Evolutionary conservation across 768 basidiomycete genomes (phyloP), one percentile per base, ranked within the genome.

Genomic region (Russula brevipes): DNA sequence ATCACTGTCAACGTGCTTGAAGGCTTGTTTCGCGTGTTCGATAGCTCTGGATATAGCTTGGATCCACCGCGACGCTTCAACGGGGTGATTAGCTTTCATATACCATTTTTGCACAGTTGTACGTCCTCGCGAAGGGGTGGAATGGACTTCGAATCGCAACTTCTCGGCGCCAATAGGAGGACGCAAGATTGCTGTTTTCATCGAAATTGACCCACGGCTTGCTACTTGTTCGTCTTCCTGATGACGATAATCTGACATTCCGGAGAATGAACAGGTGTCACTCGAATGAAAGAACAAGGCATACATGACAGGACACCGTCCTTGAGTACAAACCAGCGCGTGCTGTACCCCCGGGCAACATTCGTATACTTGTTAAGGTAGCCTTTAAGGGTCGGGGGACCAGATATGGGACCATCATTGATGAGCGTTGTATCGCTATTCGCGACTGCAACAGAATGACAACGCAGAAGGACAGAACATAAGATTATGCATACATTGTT

Each of bases 301-400:
- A 31, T 71, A 91, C 91, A 94, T 17, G 89, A 91, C n/a, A 95
- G 73, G 31, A 89, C 78, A 0, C 93, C 94, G 58, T 88, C 83
- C 69, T 90, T 87, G 19, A 97, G 81, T 0, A 96, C 91, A 70
- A 98, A 96, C 93, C 94, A 97, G 1, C 94, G 80, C 0, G 89
- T 88, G 63, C 85, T 86, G 72, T 94, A 96, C 0, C 95, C 94
- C 68, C 85, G 87, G 0, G 92, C 91, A 44, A 97, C 90, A 68
- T 97, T 98, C 1, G 88, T 86, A 71, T 94, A 97, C 73, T 98
- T 98, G 73, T 90, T 92, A 19, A 93, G 76, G 70, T 92, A 92
- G 0, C 91, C 92, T 65, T 83, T 85, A 60, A 91, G 73, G 3
- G 79, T 73, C 0, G 88, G 85, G 1, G 87, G 83, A 53, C 85